A percentile compares a stretch with the other conserved stretches of the same genome.
Conservation (phyloP, 495 filamentous ascomycete species). For the Penicillium egyptiacum region DNA sequence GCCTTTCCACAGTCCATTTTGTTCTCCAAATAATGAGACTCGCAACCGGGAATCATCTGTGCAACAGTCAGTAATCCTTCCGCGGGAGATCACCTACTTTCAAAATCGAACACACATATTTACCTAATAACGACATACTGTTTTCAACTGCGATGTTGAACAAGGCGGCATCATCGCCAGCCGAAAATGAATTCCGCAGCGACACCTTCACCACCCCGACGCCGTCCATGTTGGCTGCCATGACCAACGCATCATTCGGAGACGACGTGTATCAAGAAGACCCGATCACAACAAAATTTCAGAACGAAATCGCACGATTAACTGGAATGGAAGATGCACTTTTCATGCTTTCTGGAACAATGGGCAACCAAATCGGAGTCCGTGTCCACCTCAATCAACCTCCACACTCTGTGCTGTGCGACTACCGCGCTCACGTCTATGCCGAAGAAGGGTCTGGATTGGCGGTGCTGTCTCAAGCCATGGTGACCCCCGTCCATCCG, state of each 20-base stretch:
- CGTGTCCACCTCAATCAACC: slow-evolving; percentile 67
- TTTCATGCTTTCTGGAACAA: slow-evolving; percentile 78
- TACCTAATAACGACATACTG: neutral
- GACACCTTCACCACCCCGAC: slow-evolving; percentile 79
- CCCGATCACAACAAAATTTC: slow-evolving; percentile 63
- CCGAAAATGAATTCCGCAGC: slow-evolving; percentile 33
- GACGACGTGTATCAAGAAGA: slow-evolving; percentile 76
- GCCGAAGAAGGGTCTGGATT: slow-evolving; percentile 73
- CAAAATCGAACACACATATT: neutral
- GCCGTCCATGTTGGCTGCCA: slow-evolving; percentile 64
- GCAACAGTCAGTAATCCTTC: neutral
- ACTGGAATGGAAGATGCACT: slow-evolving; percentile 67
- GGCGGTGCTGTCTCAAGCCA: slow-evolving; percentile 58
- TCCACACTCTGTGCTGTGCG: slow-evolving; percentile 69
- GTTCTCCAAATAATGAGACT: neutral
- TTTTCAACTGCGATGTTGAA: neutral
- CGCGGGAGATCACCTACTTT: neutral
- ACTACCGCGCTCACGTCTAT: slow-evolving; percentile 65
- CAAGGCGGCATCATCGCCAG: slow-evolving; percentile 30
- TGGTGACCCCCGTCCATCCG: slow-evolving; percentile 58
- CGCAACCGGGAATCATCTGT: neutral
- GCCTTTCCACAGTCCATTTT: neutral
- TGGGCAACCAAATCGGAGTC: slow-evolving; percentile 78
- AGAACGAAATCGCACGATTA: slow-evolving; percentile 62
- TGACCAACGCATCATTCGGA: slow-evolving; percentile 55